Conservation (phyloP, 2,329 filamentous ascomycete species). For the Colletotrichum cereale region DNA sequence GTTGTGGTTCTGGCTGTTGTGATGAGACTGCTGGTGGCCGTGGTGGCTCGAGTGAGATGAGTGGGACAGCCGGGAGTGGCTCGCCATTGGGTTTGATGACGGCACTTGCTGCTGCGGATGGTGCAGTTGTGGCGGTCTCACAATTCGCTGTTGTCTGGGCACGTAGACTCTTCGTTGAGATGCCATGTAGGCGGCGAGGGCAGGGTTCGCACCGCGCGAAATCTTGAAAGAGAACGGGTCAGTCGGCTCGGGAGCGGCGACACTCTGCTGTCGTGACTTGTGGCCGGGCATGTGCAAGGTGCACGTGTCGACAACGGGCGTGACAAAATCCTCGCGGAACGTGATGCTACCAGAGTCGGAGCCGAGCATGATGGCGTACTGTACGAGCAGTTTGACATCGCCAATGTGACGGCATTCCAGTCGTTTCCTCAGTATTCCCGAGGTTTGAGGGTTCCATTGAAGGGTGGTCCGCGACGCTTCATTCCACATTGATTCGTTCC, state of each 20-base stretch:
- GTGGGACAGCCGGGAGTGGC: constrained; percentile 36
- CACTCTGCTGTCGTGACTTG: constrained; percentile 42
- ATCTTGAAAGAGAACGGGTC: constrained; percentile 55
- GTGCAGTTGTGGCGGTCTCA: constrained; percentile 38
- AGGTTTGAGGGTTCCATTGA: constrained; percentile 57
- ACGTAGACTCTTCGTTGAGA: constrained; percentile 51
- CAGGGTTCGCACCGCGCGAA: constrained; percentile 50
- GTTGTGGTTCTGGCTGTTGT: constrained; percentile 24
- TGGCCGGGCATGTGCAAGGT: constrained; percentile 52
- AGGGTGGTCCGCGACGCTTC: constrained; percentile 51
- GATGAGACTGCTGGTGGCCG: constrained; percentile 21
- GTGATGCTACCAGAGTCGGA: constrained; percentile 48
- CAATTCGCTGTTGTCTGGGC: constrained; percentile 40
- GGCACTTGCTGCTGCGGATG: constrained; percentile 37
- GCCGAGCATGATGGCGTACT: constrained; percentile 55
- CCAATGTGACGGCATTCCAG: constrained; percentile 60
- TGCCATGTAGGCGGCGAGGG: constrained; percentile 52
- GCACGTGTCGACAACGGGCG: constrained; percentile 53
- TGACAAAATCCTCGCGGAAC: constrained; percentile 51
- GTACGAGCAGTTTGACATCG: constrained; percentile 54
- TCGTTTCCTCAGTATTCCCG: constrained; percentile 56
- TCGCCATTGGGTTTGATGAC: constrained; percentile 37
- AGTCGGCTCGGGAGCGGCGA: constrained; percentile 35
- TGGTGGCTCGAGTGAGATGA: constrained; percentile 37
- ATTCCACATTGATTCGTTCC: constrained; percentile 52